phyloP scores from a whole-genome alignment of 352 stramenopile species.

The Aphanomyces euteiches region DNA sequence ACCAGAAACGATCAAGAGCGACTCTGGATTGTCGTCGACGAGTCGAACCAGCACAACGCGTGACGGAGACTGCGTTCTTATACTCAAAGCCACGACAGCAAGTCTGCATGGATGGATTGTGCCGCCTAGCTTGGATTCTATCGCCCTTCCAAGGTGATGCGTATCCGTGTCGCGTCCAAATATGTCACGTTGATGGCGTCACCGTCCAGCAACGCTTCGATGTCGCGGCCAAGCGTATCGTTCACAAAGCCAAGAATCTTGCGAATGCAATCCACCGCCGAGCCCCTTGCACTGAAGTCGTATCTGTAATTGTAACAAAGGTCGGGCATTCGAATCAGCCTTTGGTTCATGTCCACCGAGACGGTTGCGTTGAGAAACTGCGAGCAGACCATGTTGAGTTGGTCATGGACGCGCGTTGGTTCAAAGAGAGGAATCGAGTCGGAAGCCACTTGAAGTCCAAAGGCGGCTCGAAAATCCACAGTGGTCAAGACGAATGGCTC shows the following conservation, averaged over 20 bases:
- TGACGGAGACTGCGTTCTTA: too few species aligned
- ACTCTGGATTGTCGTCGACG: too few species aligned
- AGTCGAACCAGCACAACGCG: too few species aligned
- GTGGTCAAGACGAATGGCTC: slow-evolving; percentile 45
- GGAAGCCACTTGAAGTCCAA: slow-evolving; percentile 66
- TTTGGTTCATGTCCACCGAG: slow-evolving; percentile 31
- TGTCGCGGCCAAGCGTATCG: not conserved
- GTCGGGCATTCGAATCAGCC: slow-evolving; percentile 49
- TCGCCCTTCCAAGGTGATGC: too few species aligned
- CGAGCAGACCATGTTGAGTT: slow-evolving; percentile 57
- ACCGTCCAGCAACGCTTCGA: too few species aligned
- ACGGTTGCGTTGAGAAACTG: slow-evolving; percentile 42
- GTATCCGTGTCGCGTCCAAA: too few species aligned
- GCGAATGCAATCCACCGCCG: slow-evolving; percentile 55
- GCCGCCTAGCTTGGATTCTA: too few species aligned
- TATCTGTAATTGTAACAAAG: slow-evolving; percentile 73
- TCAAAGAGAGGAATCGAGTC: slow-evolving; percentile 39
- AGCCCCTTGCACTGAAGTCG: slow-evolving; percentile 49
- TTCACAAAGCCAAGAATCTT: slow-evolving; percentile 74
- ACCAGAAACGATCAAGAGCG: too few species aligned
- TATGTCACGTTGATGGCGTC: too few species aligned
- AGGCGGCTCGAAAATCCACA: slow-evolving; percentile 72
- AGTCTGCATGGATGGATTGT: too few species aligned
- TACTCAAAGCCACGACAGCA: too few species aligned
- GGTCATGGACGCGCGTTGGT: slow-evolving; percentile 51